phyloP scores from a whole-genome alignment of 129 eudicot genomes.

The Heracleum sosnowskyi region DNA sequence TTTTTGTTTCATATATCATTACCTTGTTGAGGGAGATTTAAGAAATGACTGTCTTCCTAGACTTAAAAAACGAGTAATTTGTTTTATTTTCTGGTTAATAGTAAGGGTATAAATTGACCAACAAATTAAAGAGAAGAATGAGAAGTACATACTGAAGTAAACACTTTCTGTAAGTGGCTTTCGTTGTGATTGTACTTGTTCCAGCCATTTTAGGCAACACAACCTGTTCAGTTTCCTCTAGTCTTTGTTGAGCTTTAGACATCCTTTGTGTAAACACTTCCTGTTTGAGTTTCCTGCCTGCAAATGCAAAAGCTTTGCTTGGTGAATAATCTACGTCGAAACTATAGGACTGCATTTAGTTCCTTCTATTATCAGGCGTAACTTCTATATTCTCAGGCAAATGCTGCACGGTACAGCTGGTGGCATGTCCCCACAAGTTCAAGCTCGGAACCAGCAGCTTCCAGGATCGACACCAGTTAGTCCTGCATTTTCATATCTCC shows the following conservation, averaged over 20 bases:
- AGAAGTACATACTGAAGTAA: background rate
- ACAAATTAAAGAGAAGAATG: background rate
- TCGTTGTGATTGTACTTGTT: background rate
- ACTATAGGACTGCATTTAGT: background rate
- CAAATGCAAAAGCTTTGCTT: background rate
- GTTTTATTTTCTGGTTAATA: background rate
- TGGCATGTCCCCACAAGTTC: conserved; percentile 82
- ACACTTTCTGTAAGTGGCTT: no score
- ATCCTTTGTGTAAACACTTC: background rate
- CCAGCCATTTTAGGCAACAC: background rate
- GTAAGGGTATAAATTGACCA: background rate
- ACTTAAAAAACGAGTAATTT: background rate
- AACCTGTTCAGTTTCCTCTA: background rate
- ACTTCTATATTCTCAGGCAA: conserved; percentile 47
- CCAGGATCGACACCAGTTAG: conserved; percentile 81
- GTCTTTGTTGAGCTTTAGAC: background rate
- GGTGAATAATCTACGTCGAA: background rate
- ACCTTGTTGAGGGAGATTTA: background rate
- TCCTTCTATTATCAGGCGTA: background rate
- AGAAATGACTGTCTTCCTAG: background rate
- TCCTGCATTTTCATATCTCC: conserved; percentile 10
- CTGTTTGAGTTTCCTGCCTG: background rate
- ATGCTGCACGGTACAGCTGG: conserved; percentile 87
- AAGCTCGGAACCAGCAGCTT: conserved; percentile 81
- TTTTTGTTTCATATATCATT: background rate